Percentiles rank a stretch among this genome's conserved stretches.
Evolutionary conservation across 2,329 filamentous ascomycete genomes (phyloP).

Genomic region (Colletotrichum acutatum): DNA sequence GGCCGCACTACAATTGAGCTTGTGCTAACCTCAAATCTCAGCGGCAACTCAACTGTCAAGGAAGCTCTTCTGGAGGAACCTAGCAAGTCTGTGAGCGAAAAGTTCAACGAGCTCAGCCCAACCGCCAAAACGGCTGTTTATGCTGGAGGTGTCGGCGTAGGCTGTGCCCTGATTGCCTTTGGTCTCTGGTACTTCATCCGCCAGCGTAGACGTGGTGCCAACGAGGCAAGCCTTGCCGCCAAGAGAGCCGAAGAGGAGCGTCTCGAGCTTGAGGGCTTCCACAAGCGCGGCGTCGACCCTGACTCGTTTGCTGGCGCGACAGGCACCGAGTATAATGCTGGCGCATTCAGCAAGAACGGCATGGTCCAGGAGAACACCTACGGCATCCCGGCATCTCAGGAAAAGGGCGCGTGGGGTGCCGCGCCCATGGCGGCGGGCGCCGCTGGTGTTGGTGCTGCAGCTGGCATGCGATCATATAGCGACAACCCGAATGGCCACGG

Average conservation of each 20-base stretch:
- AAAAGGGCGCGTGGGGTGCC: conserved; percentile 41
- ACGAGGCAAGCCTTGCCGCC: conserved; percentile 60
- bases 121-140: conserved; percentile 65
- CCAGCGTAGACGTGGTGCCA: conserved; percentile 63
- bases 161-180: conserved; percentile 51
- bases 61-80: conserved; percentile 55
- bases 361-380: conserved; percentile 44
- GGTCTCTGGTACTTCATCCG: conserved; percentile 65
- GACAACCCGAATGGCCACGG: conserved; percentile 13
- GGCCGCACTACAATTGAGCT: too few relatives aligned
- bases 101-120: conserved; percentile 63
- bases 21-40: conserved; percentile 42
- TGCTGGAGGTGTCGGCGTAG: conserved; percentile 57
- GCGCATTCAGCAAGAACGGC: conserved; percentile 44
- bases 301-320: conserved; percentile 53
- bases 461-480: conserved; percentile 29
- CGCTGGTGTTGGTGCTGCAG: conserved; percentile 27
- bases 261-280: conserved; percentile 61
- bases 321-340: conserved; percentile 51
- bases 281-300: conserved; percentile 58
- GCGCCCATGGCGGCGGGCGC: conserved; percentile 36
- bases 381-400: conserved; percentile 44
- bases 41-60: conserved; percentile 67
- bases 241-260: conserved; percentile 59
- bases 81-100: conserved; percentile 59